Conservation (phyloP, 768 basidiomycete genomes). For the Hemileccinum rubropunctum region DNA sequence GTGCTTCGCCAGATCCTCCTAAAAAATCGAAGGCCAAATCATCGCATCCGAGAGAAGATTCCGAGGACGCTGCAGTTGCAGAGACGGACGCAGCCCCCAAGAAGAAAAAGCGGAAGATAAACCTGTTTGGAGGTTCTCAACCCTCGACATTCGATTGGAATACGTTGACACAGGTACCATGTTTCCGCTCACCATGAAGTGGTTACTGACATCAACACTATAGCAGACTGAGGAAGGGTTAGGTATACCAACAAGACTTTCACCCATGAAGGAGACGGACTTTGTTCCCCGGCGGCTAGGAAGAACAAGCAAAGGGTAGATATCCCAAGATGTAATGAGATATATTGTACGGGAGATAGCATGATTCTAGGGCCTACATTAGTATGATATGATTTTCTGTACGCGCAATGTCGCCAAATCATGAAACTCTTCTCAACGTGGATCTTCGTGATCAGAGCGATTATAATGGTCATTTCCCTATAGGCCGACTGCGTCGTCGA, state of each 20-base stretch:
- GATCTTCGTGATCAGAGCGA: conserved; percentile 71
- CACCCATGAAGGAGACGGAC: conserved; percentile 60
- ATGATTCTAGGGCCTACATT: not conserved
- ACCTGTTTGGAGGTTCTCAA: conserved; percentile 48
- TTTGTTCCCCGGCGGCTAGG: conserved; percentile 45
- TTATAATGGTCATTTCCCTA: conserved; percentile 67
- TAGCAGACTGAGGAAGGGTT: conserved; percentile 41
- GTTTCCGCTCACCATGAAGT: not conserved
- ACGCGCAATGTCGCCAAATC: conserved; percentile 52
- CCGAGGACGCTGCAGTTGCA: conserved; percentile 14
- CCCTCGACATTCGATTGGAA: conserved; percentile 46
- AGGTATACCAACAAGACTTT: conserved; percentile 64
- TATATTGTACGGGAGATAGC: not conserved
- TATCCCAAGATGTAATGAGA: not conserved
- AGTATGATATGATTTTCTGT: not conserved
- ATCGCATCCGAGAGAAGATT: conserved; percentile 11
- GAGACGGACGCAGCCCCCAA: conserved; percentile 37
- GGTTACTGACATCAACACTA: not conserved
- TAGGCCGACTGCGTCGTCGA: conserved; percentile 45
- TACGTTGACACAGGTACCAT: conserved; percentile 38
- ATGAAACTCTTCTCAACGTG: conserved; percentile 88
- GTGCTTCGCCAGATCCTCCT: conserved; percentile 17
- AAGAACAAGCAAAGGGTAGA: conserved; percentile 24
- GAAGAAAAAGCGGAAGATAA: conserved; percentile 73
- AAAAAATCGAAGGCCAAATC: conserved; percentile 21